Evolutionary conservation across 176 grass and related monocot species (phyloP).

Genomic region (Tillandsia leiboldiana): DNA sequence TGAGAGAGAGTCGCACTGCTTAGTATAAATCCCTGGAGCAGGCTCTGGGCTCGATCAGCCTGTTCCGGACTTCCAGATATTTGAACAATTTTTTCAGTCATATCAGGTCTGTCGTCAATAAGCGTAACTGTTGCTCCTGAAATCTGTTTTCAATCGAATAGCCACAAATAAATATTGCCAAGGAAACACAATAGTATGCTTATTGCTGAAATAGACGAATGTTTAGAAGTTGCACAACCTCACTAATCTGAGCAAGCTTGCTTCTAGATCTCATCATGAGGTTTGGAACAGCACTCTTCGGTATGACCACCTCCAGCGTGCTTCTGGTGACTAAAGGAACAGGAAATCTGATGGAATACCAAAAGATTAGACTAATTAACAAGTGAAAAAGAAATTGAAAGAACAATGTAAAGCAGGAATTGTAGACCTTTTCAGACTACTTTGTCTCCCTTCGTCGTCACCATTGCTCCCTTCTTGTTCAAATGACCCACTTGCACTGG

Average conservation of each 20-base stretch:
- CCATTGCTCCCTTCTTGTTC: slow-evolving; percentile 74
- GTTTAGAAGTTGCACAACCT: slow-evolving; percentile 34
- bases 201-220: slow-evolving; percentile 9
- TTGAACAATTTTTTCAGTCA: slow-evolving; percentile 54
- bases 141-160: slow-evolving; percentile 43
- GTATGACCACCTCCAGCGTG: slow-evolving; percentile 87
- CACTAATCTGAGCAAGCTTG: slow-evolving; percentile 96
- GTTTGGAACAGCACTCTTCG: slow-evolving; percentile 59
- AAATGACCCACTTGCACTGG: slow-evolving; percentile 70
- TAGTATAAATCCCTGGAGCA: slow-evolving; percentile 92
- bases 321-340: slow-evolving; percentile 84
- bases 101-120: slow-evolving; percentile 52
- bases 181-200: not conserved
- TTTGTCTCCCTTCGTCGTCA: slow-evolving; percentile 79
- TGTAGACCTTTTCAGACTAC: slow-evolving; percentile 42
- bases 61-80: slow-evolving; percentile 96
- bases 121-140: slow-evolving; percentile 74
- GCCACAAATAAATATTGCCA: slow-evolving; percentile 14
- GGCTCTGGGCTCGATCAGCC: slow-evolving; percentile 75
- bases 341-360: slow-evolving; percentile 40
- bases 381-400: slow-evolving; percentile 23
- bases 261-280: slow-evolving; percentile 83
- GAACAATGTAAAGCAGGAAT: not conserved
- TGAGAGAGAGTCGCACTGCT: slow-evolving; percentile 59
- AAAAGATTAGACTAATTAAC: slow-evolving; percentile 21